Conservation (phyloP, 208 protist genomes). For the Sergeia podlipaevii region DNA sequence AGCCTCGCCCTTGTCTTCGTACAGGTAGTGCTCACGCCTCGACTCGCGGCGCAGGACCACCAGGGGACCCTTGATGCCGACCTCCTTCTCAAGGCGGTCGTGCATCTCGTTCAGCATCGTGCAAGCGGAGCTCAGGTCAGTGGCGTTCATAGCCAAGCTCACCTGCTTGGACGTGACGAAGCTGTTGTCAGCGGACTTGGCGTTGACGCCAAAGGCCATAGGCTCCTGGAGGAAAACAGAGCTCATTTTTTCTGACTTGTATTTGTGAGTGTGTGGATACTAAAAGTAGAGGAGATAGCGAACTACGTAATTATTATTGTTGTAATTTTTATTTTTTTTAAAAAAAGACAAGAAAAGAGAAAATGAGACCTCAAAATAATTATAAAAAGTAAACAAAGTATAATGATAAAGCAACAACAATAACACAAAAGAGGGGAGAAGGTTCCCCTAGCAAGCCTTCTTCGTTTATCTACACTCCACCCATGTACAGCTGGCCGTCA, state of each 20-base stretch:
- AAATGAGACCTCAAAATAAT: background rate
- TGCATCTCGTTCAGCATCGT: constrained; percentile 18
- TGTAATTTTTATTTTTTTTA: background rate
- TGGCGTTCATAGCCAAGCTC: constrained; percentile 26
- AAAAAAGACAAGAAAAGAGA: constrained; percentile 8
- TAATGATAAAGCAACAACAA: background rate
- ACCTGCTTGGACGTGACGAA: constrained; percentile 21
- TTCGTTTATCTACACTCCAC: too few relatives aligned
- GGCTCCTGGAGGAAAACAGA: constrained; percentile 28
- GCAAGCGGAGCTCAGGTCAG: constrained; percentile 21
- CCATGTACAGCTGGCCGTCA: too few relatives aligned
- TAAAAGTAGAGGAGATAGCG: background rate
- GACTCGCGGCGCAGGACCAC: constrained; percentile 22
- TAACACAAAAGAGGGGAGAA: background rate
- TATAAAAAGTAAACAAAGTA: background rate
- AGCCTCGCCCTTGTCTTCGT: constrained; percentile 36
- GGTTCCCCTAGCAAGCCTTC: too few relatives aligned
- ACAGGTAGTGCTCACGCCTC: constrained; percentile 14
- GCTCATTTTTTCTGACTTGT: constrained; percentile 18
- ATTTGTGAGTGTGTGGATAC: background rate
- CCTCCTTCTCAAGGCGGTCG: constrained; percentile 4
- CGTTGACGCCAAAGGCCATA: constrained; percentile 20
- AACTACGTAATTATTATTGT: background rate
- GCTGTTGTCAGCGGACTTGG: constrained; percentile 17
- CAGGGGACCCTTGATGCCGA: constrained; percentile 14